phyloP scores from a whole-genome alignment of 257 asterid genomes.

The Haberlea rhodopensis region DNA sequence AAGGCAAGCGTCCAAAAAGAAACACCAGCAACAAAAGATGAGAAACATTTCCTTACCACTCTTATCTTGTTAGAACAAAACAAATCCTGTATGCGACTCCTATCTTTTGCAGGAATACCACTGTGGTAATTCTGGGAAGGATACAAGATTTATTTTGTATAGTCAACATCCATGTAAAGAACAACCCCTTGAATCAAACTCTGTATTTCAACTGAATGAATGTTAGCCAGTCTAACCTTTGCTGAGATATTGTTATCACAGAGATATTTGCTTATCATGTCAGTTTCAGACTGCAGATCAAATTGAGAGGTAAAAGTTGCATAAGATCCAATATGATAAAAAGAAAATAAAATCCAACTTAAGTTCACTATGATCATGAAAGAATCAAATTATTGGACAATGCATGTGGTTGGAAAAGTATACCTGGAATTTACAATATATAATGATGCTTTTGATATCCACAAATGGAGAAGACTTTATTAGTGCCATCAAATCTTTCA shows the following conservation, averaged over 20 bases:
- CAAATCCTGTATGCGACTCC: conserved; percentile 66
- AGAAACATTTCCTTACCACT: conserved; percentile 60
- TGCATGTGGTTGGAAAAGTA: conserved; percentile 18
- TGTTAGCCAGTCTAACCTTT: conserved; percentile 58
- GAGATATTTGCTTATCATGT: conserved; percentile 80
- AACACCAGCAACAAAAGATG: conserved; percentile 15
- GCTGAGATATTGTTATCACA: conserved; percentile 73
- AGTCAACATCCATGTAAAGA: conserved; percentile 18
- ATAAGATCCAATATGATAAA: conserved; percentile 19
- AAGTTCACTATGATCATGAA: conserved; percentile 3
- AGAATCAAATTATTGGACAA: conserved; percentile 13
- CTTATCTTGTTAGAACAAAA: conserved; percentile 86
- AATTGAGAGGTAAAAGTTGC: conserved; percentile 23
- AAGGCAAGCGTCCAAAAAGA: conserved; percentile 8
- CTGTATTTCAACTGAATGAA: conserved; percentile 26
- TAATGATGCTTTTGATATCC: conserved; percentile 77
- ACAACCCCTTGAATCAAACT: conserved; percentile 26
- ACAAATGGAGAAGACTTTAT: conserved; percentile 68
- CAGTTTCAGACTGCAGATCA: conserved; percentile 74
- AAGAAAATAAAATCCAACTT: conserved; percentile 7
- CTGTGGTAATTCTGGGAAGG: conserved; percentile 86
- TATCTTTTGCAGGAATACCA: conserved; percentile 80
- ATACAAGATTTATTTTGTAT: conserved; percentile 13
- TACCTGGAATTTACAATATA: conserved; percentile 97
- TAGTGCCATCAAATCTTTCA: conserved; percentile 69